These are phyloP conservation scores for Phytophthora meadii DNA, from an alignment of 352 stramenopile genomes.

Conservation along the genomic window DNA sequence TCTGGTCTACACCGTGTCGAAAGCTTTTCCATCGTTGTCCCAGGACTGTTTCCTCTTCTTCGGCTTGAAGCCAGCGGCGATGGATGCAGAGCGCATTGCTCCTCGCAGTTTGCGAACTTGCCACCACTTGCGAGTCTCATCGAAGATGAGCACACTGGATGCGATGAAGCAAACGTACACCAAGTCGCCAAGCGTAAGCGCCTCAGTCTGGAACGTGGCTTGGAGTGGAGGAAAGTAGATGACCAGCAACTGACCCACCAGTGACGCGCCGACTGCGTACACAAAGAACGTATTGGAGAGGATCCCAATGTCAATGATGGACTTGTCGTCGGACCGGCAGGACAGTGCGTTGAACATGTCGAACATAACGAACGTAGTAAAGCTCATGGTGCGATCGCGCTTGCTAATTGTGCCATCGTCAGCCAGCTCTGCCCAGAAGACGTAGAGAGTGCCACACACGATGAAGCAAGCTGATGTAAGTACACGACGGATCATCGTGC, in stretches of 20 bases:
- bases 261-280: constrained; percentile 91
- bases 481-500: constrained; percentile 70
- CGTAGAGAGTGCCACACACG: constrained; percentile 78
- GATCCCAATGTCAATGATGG: constrained; percentile 92
- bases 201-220: constrained; percentile 96
- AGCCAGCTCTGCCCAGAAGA: constrained; percentile 87
- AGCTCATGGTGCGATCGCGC: constrained; percentile 98
- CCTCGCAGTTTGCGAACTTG: constrained; percentile 49
- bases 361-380: constrained; percentile 99
- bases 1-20: constrained; percentile 65
- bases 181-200: constrained; percentile 93
- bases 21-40: constrained; percentile 61
- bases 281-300: constrained; percentile 95
- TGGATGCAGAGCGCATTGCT: constrained; percentile 41
- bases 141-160: constrained; percentile 93
- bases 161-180: constrained; percentile 92
- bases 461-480: constrained; percentile 79
- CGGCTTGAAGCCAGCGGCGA: constrained; percentile 43
- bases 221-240: constrained; percentile 98
- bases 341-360: constrained; percentile 98
- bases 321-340: constrained; percentile 95
- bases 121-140: constrained; percentile 94
- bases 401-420: constrained; percentile 92
- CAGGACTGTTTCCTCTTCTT: constrained; percentile 79
- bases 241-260: constrained; percentile 95